Conservation (phyloP, 1,139 yeast genomes). For the Zygosaccharomyces sapae region DNA sequence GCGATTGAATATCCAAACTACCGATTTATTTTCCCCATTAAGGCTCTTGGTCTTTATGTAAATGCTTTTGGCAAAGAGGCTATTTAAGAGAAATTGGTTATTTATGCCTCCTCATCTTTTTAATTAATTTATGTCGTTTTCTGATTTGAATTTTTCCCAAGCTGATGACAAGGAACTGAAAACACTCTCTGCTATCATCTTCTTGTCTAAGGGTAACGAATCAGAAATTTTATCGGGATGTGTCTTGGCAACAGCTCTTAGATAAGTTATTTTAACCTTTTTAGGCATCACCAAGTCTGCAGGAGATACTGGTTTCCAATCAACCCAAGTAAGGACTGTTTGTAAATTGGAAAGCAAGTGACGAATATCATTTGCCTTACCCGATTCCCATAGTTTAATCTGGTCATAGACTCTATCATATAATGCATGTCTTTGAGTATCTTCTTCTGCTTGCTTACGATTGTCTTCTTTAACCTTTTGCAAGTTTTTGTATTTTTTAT, state of each 20-base stretch:
- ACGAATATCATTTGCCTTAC: constrained; percentile 75
- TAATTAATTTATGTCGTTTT: constrained; percentile 43
- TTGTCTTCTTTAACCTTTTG: constrained; percentile 34
- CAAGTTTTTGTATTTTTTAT: constrained; percentile 14
- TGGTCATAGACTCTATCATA: constrained; percentile 57
- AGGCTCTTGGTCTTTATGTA: constrained; percentile 80
- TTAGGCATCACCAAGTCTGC: constrained; percentile 83
- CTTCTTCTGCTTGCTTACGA: constrained; percentile 47
- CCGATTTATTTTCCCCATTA: constrained; percentile 82
- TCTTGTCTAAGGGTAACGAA: constrained; percentile 57
- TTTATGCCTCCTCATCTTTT: no score
- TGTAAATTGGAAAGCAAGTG: constrained; percentile 67
- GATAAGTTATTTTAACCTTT: constrained; percentile 77
- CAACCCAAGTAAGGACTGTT: constrained; percentile 56
- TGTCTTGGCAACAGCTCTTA: constrained; percentile 90
- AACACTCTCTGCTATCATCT: constrained; percentile 82
- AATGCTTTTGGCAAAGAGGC: constrained; percentile 27
- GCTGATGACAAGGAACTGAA: constrained; percentile 80
- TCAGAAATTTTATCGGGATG: constrained; percentile 83
- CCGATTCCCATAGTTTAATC: constrained; percentile 61
- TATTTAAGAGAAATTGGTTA: constrained; percentile 7
- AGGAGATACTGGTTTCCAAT: constrained; percentile 62
- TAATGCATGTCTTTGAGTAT: constrained; percentile 52
- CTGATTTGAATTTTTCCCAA: constrained; percentile 79
- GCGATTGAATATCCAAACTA: constrained; percentile 97